Evolutionary conservation across 2,329 filamentous ascomycete genomes (phyloP).

Genomic region (Pseudohalonectria lignicola): DNA sequence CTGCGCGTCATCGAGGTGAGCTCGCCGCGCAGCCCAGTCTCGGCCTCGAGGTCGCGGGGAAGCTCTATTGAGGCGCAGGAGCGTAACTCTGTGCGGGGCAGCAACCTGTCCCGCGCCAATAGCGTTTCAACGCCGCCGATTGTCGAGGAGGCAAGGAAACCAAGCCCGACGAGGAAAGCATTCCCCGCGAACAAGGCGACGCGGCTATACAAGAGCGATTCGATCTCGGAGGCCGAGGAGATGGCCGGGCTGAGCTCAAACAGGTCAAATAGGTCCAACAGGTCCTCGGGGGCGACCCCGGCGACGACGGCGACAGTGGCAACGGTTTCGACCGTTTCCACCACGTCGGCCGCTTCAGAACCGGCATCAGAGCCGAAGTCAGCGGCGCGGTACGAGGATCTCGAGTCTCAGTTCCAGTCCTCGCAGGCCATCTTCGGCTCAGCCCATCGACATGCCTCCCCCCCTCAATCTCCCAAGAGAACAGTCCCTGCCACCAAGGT

Average conservation of each 20-base stretch:
- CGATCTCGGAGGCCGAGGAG: conserved; percentile 35
- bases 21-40: conserved; percentile 36
- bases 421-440: conserved; percentile 13
- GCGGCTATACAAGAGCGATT: conserved; percentile 10
- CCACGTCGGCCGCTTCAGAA: conserved; percentile 2
- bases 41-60: conserved; percentile 34
- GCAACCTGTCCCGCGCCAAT: conserved; percentile 27
- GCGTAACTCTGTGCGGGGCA: conserved; percentile 19
- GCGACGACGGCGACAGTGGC: not conserved
- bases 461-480: conserved; percentile 12
- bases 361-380: conserved; percentile 5
- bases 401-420: conserved; percentile 4
- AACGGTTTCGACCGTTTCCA: not conserved
- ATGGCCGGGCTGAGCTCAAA: conserved; percentile 13
- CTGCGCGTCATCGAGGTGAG: conserved; percentile 47
- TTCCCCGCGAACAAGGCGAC: conserved; percentile 9
- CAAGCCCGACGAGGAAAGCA: conserved; percentile 2
- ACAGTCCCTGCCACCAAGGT: conserved; percentile 19
- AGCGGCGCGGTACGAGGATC: conserved; percentile 5
- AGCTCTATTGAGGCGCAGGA: conserved; percentile 34
- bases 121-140: conserved; percentile 28
- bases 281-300: conserved; percentile 4
- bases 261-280: too few species aligned
- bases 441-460: conserved; percentile 6
- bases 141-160: conserved; percentile 21